Conservation (phyloP, 768 basidiomycete genomes). For the Suillus clintonianus region DNA sequence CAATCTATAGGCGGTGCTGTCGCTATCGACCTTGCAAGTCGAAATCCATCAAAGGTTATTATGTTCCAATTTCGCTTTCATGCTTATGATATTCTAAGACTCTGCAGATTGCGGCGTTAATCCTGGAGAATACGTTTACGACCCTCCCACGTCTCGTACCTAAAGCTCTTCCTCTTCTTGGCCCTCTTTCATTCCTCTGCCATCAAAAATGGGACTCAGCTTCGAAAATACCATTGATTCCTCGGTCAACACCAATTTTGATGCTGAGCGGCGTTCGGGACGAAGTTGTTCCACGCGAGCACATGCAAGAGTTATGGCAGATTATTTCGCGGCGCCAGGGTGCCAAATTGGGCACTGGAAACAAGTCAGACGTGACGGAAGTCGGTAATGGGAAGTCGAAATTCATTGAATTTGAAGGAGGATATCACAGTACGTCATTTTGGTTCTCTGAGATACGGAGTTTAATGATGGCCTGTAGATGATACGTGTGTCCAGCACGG, state of each 20-base stretch:
- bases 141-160: conserved; percentile 85
- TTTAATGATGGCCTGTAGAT: conserved; percentile 32
- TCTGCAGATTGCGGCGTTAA: conserved; percentile 67
- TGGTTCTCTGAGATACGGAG: background rate
- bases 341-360: conserved; percentile 14
- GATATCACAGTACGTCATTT: conserved; percentile 51
- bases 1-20: conserved; percentile 94
- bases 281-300: conserved; percentile 52
- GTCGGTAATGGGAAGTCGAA: conserved; percentile 54
- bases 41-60: conserved; percentile 66
- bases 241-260: conserved; percentile 68
- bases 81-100: background rate
- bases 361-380: conserved; percentile 41
- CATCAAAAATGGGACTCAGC: conserved; percentile 89
- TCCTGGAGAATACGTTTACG: conserved; percentile 94
- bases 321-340: conserved; percentile 54
- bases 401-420: conserved; percentile 56
- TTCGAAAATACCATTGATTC: conserved; percentile 62
- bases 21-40: conserved; percentile 81
- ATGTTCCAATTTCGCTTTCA: background rate
- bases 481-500: conserved; percentile 58
- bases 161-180: conserved; percentile 69
- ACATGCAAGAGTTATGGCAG: conserved; percentile 70
- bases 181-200: conserved; percentile 76
- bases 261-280: conserved; percentile 74